Evolutionary conservation across 2,329 filamentous ascomycete species (phyloP).

Genomic region (Colletotrichum endophyticum): DNA sequence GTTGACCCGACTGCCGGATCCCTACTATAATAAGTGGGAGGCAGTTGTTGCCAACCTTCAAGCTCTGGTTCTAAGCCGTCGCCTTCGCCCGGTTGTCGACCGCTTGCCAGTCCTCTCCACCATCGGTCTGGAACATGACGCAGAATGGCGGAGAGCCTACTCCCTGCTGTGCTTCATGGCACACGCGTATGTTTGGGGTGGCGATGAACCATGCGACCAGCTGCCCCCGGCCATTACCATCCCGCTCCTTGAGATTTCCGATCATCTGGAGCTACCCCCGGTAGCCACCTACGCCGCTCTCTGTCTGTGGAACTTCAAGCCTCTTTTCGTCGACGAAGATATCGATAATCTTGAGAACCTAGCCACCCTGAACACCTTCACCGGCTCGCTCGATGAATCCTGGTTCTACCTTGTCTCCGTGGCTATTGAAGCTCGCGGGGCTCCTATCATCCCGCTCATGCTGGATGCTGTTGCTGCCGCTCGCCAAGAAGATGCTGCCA

Average conservation of each 20-base stretch:
- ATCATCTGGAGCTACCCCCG: conserved; percentile 82
- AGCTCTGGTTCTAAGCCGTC: conserved; percentile 82
- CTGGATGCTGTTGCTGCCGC: conserved; percentile 84
- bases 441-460: conserved; percentile 87
- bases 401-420: conserved; percentile 98
- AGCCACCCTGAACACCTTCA: conserved; percentile 87
- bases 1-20: conserved; percentile 79
- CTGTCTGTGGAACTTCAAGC: conserved; percentile 96
- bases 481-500: conserved; percentile 69
- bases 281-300: conserved; percentile 94
- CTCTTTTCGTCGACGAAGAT: conserved; percentile 82
- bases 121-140: conserved; percentile 77
- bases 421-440: conserved; percentile 92
- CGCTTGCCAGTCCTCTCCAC: conserved; percentile 84
- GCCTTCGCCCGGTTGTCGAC: conserved; percentile 81
- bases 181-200: conserved; percentile 96
- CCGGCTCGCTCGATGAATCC: conserved; percentile 92
- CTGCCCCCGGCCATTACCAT: conserved; percentile 84
- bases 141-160: conserved; percentile 95
- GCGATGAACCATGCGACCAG: conserved; percentile 78
- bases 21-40: conserved; percentile 97
- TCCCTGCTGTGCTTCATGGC: conserved; percentile 88
- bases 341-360: conserved; percentile 88
- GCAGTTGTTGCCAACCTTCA: conserved; percentile 85
- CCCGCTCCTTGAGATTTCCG: conserved; percentile 79